These are phyloP conservation scores for Irpex sp. DNA, from an alignment of 1,284 basidiomycete genomes.

Conservation along the genomic window DNA sequence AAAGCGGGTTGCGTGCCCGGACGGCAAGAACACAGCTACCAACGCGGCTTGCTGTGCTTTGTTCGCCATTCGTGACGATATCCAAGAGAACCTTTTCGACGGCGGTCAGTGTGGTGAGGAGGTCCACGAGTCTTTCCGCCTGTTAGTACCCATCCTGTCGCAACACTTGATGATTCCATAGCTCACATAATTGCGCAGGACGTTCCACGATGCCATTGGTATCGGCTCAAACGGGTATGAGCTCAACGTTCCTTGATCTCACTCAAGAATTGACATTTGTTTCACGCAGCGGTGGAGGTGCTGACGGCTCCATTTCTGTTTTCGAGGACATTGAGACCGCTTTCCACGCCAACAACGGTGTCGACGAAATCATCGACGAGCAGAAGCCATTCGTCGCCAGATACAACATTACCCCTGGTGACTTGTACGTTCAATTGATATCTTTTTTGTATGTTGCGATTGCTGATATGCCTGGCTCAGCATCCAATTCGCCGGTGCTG, in stretches of 20 bases:
- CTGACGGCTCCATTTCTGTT: conserved; percentile 14
- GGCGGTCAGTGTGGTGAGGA: conserved; percentile 16
- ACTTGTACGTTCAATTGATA: conserved; percentile 1
- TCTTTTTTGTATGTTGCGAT: neutral
- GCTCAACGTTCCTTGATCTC: neutral
- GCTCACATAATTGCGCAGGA: neutral
- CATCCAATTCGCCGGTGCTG: conserved; percentile 28
- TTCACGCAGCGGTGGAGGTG: conserved; percentile 11
- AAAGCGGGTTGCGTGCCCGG: conserved; percentile 32
- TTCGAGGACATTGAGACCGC: conserved; percentile 11
- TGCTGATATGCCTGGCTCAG: conserved; percentile 3
- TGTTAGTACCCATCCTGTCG: neutral
- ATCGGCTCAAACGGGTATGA: conserved; percentile 3
- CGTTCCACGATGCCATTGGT: conserved; percentile 6
- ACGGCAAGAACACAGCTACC: conserved; percentile 29
- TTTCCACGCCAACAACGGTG: conserved; percentile 18
- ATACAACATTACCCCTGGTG: conserved; percentile 14
- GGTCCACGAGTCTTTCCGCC: conserved; percentile 6
- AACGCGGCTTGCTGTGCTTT: conserved; percentile 38
- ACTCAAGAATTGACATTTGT: neutral
- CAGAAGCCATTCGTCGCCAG: conserved; percentile 19
- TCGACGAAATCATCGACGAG: conserved; percentile 25
- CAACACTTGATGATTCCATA: neutral
- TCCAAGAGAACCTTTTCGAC: conserved; percentile 33
- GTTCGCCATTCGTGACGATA: conserved; percentile 34